Evolutionary conservation across 331 rosid species (phyloP).

Genomic region (Spiraea crenata): DNA sequence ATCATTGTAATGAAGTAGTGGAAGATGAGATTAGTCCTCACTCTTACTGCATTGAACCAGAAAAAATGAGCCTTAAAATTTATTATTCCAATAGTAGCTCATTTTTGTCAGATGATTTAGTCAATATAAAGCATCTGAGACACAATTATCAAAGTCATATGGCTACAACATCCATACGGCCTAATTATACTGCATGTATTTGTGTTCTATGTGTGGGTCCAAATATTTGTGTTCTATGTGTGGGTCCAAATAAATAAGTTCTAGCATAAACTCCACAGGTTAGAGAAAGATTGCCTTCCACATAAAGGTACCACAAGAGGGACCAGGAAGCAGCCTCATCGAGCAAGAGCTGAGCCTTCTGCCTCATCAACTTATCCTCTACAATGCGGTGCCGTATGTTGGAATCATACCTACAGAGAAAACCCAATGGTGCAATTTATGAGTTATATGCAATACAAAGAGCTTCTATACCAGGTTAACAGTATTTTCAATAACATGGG

Average conservation of each 20-base stretch:
- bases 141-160: not conserved
- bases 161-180: not conserved
- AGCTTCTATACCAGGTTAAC: not conserved
- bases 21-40: not conserved
- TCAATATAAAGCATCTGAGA: not conserved
- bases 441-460: constrained; percentile 17
- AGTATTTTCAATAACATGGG: constrained; percentile 18
- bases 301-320: constrained; percentile 89
- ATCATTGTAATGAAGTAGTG: constrained; percentile 4
- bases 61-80: not conserved
- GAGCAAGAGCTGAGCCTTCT: constrained; percentile 85
- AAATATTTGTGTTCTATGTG: not conserved
- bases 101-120: not conserved
- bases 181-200: not conserved
- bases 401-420: constrained; percentile 60
- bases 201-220: not conserved
- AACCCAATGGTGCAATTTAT: constrained; percentile 4
- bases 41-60: not conserved
- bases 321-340: constrained; percentile 99
- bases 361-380: constrained; percentile 94
- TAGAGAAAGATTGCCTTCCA: constrained; percentile 68
- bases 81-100: not conserved
- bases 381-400: constrained; percentile 65
- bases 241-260: not conserved
- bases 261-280: constrained; percentile 18